These are phyloP conservation scores for Euptelea pleiosperma DNA, from an alignment of 164 flowering plant genomes.

Conservation along the genomic window DNA sequence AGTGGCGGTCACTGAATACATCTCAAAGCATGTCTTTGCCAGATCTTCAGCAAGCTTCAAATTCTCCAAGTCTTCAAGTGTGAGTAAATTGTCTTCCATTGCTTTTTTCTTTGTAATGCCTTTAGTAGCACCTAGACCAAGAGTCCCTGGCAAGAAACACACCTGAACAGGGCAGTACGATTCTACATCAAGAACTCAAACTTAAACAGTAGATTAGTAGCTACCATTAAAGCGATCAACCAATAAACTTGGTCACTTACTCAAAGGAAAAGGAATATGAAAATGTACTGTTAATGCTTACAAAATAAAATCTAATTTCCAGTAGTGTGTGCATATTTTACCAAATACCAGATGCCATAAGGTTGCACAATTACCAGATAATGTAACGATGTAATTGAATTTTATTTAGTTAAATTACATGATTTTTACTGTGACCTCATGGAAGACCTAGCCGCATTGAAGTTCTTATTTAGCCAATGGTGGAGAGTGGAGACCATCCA, in stretches of 20 bases:
- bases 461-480: too few species aligned
- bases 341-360: too few species aligned
- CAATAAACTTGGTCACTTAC: background rate
- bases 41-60: constrained; percentile 93
- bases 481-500: too few species aligned
- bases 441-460: too few species aligned
- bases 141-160: constrained; percentile 93
- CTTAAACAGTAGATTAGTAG: background rate
- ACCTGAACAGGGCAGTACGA: constrained; percentile 46
- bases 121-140: constrained; percentile 98
- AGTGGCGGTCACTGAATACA: constrained; percentile 88
- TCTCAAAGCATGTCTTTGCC: constrained; percentile 84
- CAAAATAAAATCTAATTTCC: background rate
- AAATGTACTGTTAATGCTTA: background rate
- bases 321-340: too few species aligned
- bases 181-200: background rate
- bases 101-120: constrained; percentile 78
- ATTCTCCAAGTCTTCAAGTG: constrained; percentile 80
- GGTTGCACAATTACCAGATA: too few species aligned
- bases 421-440: too few species aligned
- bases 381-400: too few species aligned
- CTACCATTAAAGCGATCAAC: background rate
- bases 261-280: background rate
- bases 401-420: too few species aligned
- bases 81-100: constrained; percentile 61